phyloP scores from a whole-genome alignment of 2,329 filamentous ascomycete genomes.

The Cladosporium oxysporum region DNA sequence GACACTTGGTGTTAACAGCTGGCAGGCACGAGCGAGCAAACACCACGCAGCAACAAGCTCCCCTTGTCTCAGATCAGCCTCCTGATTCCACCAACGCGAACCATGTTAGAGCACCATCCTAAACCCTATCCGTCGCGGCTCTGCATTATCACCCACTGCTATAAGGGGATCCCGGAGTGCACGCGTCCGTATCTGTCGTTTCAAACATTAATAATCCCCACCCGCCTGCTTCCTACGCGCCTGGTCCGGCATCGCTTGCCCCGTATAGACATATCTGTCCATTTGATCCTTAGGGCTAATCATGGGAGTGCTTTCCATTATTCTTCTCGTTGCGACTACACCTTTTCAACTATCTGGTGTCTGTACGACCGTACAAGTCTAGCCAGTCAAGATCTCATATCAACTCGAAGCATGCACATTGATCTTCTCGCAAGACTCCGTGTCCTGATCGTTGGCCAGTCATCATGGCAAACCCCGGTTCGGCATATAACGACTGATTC shows the following conservation, averaged over 20 bases:
- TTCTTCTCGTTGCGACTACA: not conserved
- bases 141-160: constrained; percentile 9
- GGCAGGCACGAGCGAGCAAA: not conserved
- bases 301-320: not conserved
- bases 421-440: not conserved
- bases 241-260: not conserved
- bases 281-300: not conserved
- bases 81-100: not conserved
- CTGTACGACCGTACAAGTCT: not conserved
- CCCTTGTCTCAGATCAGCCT: constrained; percentile 6
- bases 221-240: not conserved
- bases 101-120: not conserved
- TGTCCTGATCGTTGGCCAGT: not conserved
- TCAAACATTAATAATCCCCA: not conserved
- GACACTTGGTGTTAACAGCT: not conserved
- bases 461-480: not conserved
- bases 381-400: no score
- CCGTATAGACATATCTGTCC: constrained; percentile 1
- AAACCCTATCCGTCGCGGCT: constrained; percentile 1
- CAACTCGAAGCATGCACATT: not conserved
- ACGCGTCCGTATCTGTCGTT: constrained; percentile 1
- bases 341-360: not conserved
- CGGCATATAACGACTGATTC: not conserved
- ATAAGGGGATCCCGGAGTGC: constrained; percentile 16
- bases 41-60: no score